Conservation (phyloP, 2,329 filamentous ascomycete genomes). For the Microcera coccophila region DNA sequence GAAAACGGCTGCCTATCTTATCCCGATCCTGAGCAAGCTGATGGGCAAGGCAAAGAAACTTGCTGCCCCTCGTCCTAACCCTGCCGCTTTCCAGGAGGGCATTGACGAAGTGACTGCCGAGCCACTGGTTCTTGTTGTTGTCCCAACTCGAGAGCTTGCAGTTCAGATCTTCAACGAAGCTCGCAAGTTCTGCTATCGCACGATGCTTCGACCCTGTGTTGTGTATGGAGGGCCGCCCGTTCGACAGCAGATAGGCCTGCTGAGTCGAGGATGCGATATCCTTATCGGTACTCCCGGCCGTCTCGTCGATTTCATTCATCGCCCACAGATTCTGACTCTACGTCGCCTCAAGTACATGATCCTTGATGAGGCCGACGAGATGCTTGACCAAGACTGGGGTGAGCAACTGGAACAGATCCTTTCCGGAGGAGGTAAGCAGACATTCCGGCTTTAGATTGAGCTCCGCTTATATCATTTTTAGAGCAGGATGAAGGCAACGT, state of each 20-base stretch:
- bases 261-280: constrained; percentile 82
- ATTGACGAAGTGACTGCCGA: constrained; percentile 63
- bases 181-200: constrained; percentile 87
- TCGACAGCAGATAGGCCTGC: constrained; percentile 65
- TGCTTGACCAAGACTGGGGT: constrained; percentile 77
- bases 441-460: constrained; percentile 3
- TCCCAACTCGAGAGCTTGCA: constrained; percentile 83
- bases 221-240: constrained; percentile 79
- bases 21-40: constrained; percentile 82
- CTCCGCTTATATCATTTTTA: constrained; percentile 39
- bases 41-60: constrained; percentile 96
- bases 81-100: constrained; percentile 49
- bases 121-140: constrained; percentile 81
- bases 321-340: constrained; percentile 64
- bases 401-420: constrained; percentile 72
- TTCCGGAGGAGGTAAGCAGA: constrained; percentile 69
- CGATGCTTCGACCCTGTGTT: constrained; percentile 88
- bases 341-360: constrained; percentile 74
- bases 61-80: constrained; percentile 70
- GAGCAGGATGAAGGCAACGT: constrained; percentile 68
- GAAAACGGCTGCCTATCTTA: constrained; percentile 89
- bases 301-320: constrained; percentile 76
- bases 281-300: constrained; percentile 86
- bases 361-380: constrained; percentile 93
- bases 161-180: constrained; percentile 95